Percentiles rank a stretch among this genome's conserved stretches.
These are phyloP conservation scores for Claviceps spartinae DNA, from an alignment of 2,329 filamentous ascomycete species.

Conservation along the genomic window DNA sequence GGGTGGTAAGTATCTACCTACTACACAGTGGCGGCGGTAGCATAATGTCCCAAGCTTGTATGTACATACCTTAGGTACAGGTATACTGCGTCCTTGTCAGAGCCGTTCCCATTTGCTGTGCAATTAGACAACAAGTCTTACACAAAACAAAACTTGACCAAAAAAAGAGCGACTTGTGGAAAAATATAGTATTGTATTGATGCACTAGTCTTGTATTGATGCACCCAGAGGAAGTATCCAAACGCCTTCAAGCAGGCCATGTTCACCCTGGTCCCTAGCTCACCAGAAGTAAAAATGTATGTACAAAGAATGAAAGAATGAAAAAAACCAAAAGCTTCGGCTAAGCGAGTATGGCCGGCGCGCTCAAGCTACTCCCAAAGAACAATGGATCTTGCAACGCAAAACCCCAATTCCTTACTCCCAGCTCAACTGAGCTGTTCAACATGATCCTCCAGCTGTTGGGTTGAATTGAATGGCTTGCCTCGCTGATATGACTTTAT, in stretches of 20 bases:
- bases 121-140: no score
- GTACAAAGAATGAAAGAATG: neutral
- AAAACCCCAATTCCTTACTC: neutral
- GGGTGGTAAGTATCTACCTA: no score
- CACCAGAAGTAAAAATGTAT: constrained; percentile 1
- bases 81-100: no score
- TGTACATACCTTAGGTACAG: no score
- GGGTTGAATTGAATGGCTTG: neutral
- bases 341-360: neutral
- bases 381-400: neutral
- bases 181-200: neutral
- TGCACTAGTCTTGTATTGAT: neutral
- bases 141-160: neutral
- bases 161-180: neutral
- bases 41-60: no score
- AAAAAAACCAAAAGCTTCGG: neutral
- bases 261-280: neutral
- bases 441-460: neutral
- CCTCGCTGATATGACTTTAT: neutral
- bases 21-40: no score
- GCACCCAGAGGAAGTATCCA: constrained; percentile 3
- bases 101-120: no score
- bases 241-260: neutral
- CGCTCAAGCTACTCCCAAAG: neutral
- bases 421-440: neutral